Conservation (phyloP, 345 rosid species). For the Cardamine chenopodiifolia region DNA sequence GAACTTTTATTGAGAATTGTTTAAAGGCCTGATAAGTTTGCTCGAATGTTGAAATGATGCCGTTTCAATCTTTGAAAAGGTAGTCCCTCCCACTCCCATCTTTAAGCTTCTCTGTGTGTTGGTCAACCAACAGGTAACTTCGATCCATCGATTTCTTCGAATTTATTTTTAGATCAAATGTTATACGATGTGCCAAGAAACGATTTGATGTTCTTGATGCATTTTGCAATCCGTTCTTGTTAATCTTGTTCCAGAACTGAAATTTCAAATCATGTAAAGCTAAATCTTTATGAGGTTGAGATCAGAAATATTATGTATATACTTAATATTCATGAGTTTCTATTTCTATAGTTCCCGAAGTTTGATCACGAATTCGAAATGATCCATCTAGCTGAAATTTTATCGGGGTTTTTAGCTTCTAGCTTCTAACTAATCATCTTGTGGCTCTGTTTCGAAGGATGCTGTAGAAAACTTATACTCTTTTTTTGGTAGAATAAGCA, state of each 20-base stretch:
- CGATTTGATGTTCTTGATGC: constrained; percentile 1
- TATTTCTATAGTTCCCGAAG: constrained; percentile 5
- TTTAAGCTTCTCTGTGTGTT: constrained; percentile 24
- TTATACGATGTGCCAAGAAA: not conserved
- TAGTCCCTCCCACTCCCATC: constrained; percentile 12
- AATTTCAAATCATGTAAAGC: not conserved
- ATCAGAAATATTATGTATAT: not conserved
- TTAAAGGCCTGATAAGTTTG: not conserved
- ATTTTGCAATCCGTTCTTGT: not conserved
- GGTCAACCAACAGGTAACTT: constrained; percentile 31
- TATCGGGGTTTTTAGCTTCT: not conserved
- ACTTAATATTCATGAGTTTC: not conserved
- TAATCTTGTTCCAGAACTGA: constrained; percentile 1
- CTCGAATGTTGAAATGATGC: not conserved
- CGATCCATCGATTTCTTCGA: constrained; percentile 10
- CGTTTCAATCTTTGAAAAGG: constrained; percentile 2
- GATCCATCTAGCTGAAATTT: not conserved
- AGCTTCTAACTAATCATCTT: no score
- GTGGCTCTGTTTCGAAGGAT: not conserved
- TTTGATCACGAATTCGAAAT: constrained; percentile 14
- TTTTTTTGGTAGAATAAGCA: not conserved
- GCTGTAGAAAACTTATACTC: not conserved
- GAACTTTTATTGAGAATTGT: not conserved
- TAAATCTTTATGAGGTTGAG: not conserved
- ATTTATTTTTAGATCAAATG: not conserved